Base-by-base conservation (phyloP, 2,329 filamentous ascomycete genomes). In the Cladosporium austrohemisphaericum region DNA sequence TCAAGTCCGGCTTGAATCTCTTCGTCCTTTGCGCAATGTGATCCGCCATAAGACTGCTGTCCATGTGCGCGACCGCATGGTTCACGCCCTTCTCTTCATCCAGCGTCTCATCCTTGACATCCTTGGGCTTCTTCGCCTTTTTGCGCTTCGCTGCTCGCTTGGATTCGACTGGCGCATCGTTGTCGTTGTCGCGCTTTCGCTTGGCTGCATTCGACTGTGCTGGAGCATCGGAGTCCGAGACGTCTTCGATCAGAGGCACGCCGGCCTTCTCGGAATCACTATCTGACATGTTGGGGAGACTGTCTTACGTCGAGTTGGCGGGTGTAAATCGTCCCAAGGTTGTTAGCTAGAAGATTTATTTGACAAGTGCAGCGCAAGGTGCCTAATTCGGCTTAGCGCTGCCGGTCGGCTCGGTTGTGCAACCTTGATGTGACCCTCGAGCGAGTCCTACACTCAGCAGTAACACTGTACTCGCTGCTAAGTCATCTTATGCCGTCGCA, bases 21-120 rank as follows among this genome's bases (percentile, higher is more conserved):
- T 79, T 81, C 46, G 88, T 85, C 63, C 86, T 81, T 63, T 93
- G 85, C 5, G 86, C 86, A 54, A 96, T 76, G 66, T 95, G 84
- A 66, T 96, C 92, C 1, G 91, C 88, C 38, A 96, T 73, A 33
- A 96, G 76, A 57, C 84, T 81, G 52, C 81, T 84, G 67, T 95
- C 88, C 84, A 96, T 91, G 53, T 82, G 80, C 36, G 83, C 80
- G 65, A 96, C 87, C 3, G 86, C 80, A 56, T 81, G 82, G 70
- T 96, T 95, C 57, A 96, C 73, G 5, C 85, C 69, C 28, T 69
- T 56, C 57, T 71, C 65, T 52, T 68, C 62, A 52, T 76, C 72
- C 50, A 76, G 51, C 16, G 73, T 68, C 38, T 72, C 84, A 26
- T 84, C 79, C 60, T 89, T 81, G 35, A 81, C 76, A 63, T 89